phyloP scores from a whole-genome alignment of 1,284 basidiomycete species.

The Gymnopus androsaceus region DNA sequence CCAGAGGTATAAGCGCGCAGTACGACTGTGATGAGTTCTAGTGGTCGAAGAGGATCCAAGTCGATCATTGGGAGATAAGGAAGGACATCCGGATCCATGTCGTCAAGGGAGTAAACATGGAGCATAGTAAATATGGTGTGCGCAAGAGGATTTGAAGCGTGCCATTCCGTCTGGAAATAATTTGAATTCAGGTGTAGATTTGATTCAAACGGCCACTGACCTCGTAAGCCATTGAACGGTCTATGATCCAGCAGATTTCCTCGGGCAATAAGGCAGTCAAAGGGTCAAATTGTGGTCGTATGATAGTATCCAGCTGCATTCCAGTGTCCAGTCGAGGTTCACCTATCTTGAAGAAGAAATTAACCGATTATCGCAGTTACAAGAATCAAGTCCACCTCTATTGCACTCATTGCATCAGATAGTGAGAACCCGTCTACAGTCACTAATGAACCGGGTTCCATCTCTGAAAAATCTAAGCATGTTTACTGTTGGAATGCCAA shows the following conservation, averaged over 20 bases:
- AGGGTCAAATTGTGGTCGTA: constrained; percentile 61
- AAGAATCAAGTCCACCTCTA: constrained; percentile 24
- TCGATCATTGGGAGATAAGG: constrained; percentile 29
- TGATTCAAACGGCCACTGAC: constrained; percentile 42
- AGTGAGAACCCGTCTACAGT: constrained; percentile 72
- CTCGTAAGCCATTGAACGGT: constrained; percentile 79
- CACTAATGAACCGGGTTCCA: constrained; percentile 67
- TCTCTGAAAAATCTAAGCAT: constrained; percentile 45
- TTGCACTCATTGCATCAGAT: constrained; percentile 85
- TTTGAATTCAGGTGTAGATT: neutral
- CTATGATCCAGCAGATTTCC: constrained; percentile 88
- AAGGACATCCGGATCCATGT: constrained; percentile 60
- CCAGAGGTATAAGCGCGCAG: constrained; percentile 73
- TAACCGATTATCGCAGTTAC: neutral
- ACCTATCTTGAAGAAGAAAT: constrained; percentile 64
- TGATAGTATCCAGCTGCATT: constrained; percentile 44
- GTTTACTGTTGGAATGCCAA: constrained; percentile 13
- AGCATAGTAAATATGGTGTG: constrained; percentile 86
- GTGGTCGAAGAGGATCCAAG: constrained; percentile 45
- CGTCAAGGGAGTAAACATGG: constrained; percentile 71
- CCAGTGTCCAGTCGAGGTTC: constrained; percentile 90
- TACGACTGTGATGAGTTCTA: constrained; percentile 67
- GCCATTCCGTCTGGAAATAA: constrained; percentile 76
- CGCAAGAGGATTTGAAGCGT: constrained; percentile 78
- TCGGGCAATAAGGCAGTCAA: constrained; percentile 62